phyloP scores from a whole-genome alignment of 768 basidiomycete species.

The Pisolithus orientalis region DNA sequence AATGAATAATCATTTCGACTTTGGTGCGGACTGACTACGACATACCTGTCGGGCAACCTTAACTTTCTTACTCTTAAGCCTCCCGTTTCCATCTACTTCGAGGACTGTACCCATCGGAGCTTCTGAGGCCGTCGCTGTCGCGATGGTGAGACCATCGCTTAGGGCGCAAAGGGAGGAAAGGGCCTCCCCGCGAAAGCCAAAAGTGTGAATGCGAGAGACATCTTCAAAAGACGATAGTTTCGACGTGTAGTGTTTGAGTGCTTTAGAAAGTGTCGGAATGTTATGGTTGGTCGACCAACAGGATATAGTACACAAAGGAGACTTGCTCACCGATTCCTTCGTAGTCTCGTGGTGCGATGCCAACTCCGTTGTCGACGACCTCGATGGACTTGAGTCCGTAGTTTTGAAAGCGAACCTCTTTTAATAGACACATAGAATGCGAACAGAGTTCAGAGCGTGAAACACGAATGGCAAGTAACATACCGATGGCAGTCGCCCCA shows the following conservation, averaged over 20 bases:
- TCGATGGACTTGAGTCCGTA: constrained; percentile 79
- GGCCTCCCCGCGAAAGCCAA: constrained; percentile 96
- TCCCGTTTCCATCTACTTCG: constrained; percentile 65
- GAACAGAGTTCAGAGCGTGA: neutral
- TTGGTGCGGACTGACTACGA: neutral
- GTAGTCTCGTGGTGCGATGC: constrained; percentile 74
- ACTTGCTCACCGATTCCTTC: constrained; percentile 61
- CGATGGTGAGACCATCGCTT: constrained; percentile 59
- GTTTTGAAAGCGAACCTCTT: constrained; percentile 89
- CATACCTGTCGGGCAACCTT: constrained; percentile 76
- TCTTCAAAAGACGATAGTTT: constrained; percentile 77
- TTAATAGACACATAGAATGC: neutral
- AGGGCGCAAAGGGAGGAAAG: constrained; percentile 89
- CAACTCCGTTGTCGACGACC: constrained; percentile 88
- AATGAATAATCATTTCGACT: neutral
- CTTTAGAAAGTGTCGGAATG: constrained; percentile 32
- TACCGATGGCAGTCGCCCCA: constrained; percentile 80
- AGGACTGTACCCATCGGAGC: constrained; percentile 77
- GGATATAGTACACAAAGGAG: neutral
- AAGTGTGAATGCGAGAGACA: constrained; percentile 66
- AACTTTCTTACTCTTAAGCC: constrained; percentile 41
- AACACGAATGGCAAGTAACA: constrained; percentile 13
- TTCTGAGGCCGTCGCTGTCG: constrained; percentile 64
- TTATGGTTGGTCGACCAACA: neutral
- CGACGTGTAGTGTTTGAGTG: constrained; percentile 89